Evolutionary conservation across 2,329 filamentous ascomycete species (phyloP), one percentile per base, ranked within the genome.

Genomic region (Aspergillus melleus): DNA sequence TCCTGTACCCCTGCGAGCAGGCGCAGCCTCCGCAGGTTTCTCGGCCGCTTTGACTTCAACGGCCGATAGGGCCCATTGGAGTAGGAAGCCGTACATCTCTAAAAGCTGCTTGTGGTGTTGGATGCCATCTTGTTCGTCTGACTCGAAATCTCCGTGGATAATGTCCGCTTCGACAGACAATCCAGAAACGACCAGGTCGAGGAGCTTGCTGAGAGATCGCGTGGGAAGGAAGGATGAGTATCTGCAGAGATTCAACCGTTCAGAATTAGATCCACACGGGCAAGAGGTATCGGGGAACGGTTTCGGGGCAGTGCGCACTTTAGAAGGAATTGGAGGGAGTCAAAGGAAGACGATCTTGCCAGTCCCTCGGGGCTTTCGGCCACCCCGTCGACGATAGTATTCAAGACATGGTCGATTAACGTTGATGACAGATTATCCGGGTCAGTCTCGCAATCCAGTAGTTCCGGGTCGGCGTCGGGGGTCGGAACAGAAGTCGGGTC

Each of bases 31-130:
- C 1, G 89, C 88, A 0, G 92, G 88, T 77, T 96, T 98, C 76
- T 98, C 95, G 50, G 92, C 90, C 2, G 92, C 90, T 77, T 96
- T 96, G 44, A 90, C 89, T 77, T 99, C 95, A 52, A 97, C 91
- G n/a, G 90, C 92, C 6, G 92, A 90, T 64, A 98, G 90, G 6
- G 92, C 91, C 96, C 95, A 99, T 76, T 97, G 93, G 52, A 99
- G 80, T 11, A 99, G 81, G 72, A 96, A 99, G 36, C 89, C 94
- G 74, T 96, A 98, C 71, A 96, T 90, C 74, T 99, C 95, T 65
- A 99, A 84, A 1, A 97, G 83, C 66, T 90, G 88, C 77, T 96
- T 97, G 80, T 99, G 94, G 69, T 96, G 89, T 44, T 88, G 84
- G 51, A 96, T 82, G 9, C 90, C 84, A 70, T 96, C 92, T 75